A percentile compares a stretch with the other conserved stretches of the same genome.
These are phyloP conservation scores for Claviceps spartinae DNA, from an alignment of 2,329 filamentous ascomycete genomes.

Conservation along the genomic window DNA sequence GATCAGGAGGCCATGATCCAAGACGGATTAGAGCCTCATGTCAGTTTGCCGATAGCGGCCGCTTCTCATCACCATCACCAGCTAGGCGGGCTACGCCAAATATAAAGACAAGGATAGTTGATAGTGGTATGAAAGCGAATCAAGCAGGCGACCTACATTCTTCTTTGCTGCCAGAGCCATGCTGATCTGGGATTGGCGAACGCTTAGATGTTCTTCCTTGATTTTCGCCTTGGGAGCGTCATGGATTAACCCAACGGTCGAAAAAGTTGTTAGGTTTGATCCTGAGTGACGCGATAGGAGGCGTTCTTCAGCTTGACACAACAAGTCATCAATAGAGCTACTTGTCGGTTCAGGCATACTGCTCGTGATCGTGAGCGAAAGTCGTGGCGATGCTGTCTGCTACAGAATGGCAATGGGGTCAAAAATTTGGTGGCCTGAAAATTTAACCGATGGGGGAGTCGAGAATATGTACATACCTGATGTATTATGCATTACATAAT, in stretches of 20 bases:
- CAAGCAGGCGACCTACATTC: neutral
- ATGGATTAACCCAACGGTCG: neutral
- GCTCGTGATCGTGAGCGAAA: neutral
- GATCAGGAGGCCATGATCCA: conserved; percentile 41
- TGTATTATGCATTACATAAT: neutral
- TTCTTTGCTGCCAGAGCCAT: neutral
- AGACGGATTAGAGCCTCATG: conserved; percentile 26
- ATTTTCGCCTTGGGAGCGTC: neutral
- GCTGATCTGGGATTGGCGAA: neutral
- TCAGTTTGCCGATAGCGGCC: conserved; percentile 24
- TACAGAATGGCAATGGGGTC: neutral
- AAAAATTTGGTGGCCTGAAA: neutral
- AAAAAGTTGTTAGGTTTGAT: neutral
- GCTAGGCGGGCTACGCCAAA: neutral
- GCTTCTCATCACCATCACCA: conserved; percentile 26
- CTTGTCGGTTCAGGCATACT: conserved; percentile 1
- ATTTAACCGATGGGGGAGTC: neutral
- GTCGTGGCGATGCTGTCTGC: neutral
- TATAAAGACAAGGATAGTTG: neutral
- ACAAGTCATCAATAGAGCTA: neutral
- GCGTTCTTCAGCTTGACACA: conserved; percentile 1
- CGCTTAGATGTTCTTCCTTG: neutral
- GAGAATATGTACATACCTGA: neutral
- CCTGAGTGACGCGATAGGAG: neutral
- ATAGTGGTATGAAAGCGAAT: neutral